Percentiles rank a stretch among this genome's conserved stretches.
Conservation (phyloP, 352 stramenopile genomes). For the Labyrinthula sp. region DNA sequence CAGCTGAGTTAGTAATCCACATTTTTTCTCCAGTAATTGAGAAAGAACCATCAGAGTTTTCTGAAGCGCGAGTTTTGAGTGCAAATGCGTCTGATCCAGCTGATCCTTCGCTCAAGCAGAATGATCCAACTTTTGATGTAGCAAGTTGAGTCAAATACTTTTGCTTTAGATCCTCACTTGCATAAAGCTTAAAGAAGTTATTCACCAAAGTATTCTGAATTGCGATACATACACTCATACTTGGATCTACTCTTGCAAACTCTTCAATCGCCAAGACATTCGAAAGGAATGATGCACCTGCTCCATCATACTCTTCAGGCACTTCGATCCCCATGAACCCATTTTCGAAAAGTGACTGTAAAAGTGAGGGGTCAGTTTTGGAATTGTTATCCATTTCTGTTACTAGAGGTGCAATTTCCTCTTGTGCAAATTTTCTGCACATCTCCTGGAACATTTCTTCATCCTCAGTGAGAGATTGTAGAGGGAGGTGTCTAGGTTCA, state of each 20-base stretch:
- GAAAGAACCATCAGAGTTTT: conserved; percentile 66
- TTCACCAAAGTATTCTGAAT: conserved; percentile 81
- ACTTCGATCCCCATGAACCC: conserved; percentile 85
- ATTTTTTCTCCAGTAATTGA: conserved; percentile 82
- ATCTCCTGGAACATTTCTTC: conserved; percentile 29
- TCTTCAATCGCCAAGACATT: conserved; percentile 84
- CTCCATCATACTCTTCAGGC: conserved; percentile 64
- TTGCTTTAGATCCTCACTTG: conserved; percentile 43
- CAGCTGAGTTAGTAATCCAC: conserved; percentile 89
- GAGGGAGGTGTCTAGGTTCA: too few species aligned
- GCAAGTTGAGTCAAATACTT: conserved; percentile 67
- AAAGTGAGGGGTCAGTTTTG: conserved; percentile 64
- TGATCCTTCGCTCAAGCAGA: conserved; percentile 75
- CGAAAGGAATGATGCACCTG: conserved; percentile 74
- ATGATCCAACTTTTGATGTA: conserved; percentile 67
- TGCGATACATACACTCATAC: conserved; percentile 73
- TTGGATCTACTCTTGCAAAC: conserved; percentile 76
- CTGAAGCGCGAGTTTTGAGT: conserved; percentile 66
- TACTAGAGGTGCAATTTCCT: conserved; percentile 58
- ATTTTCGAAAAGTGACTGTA: conserved; percentile 66
- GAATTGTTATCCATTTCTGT: conserved; percentile 68
- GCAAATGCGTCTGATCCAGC: conserved; percentile 83
- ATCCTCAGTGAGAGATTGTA: conserved; percentile 20
- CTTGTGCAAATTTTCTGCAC: conserved; percentile 57
- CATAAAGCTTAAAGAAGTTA: conserved; percentile 73